Evolutionary conservation across 129 eudicot species (phyloP), one percentile per base, ranked within the genome.

Genomic region (Saposhnikovia divaricata): DNA sequence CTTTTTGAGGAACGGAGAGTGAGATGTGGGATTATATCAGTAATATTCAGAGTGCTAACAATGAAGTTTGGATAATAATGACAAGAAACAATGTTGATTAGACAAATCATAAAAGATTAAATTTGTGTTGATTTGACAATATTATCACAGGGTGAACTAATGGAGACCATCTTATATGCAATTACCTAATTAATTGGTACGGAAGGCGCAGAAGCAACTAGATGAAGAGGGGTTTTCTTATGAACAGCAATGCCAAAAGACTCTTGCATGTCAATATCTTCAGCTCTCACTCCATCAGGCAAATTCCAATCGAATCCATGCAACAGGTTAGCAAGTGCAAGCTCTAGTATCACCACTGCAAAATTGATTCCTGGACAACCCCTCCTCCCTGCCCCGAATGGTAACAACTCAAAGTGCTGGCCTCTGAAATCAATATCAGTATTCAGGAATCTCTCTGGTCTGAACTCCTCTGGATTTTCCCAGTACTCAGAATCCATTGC

Each of bases 311-410:
- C 75, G 16, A 86, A 86, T 12, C 85, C 77, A 44, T 83, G 83
- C 72, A 83, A 66, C 13, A 86, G 53, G 2, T 83, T 83, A 6
- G 87, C 89, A 34, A 83, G 28, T 66, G 78, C 74, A 46, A 80
- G 71, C 61, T 51, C 83, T 70, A 83, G 28, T 63, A 82, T 70
- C 78, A 66, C 81, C 50, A 66, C 75, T 2, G 85, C 89, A 31
- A 81, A 31, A 15, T 18, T 63, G 13, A 83, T 44, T 31, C 87
- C 89, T 0, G 89, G 85, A 31, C 89, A 86, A 40, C 83, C 75
- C 53, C 89, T 81, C 69, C 89, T 83, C 25, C 89, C 85, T 0
- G 83, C 37, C 65, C 89, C 89, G 72, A 81, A 83, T 48, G 89
- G 87, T 14, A 86, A 21, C 28, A 78, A 81, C 77, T 84, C 81